Percentiles rank a stretch among this genome's conserved stretches.
Evolutionary conservation across 139 green algal genomes (phyloP).

Genomic region (Closterium sp.): DNA sequence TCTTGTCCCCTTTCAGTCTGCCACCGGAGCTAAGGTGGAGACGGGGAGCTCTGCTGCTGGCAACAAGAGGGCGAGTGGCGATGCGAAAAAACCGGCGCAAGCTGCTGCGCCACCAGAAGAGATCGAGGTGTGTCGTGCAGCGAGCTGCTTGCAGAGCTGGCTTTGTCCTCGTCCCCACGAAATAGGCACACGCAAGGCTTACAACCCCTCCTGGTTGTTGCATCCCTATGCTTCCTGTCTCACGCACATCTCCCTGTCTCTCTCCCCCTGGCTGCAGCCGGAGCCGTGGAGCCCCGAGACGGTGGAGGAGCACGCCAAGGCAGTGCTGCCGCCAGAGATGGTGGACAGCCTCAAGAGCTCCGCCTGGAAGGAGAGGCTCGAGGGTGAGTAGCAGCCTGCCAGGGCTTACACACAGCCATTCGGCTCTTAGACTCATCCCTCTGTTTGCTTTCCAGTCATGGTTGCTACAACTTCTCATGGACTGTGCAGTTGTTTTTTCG

Average conservation of each 20-base stretch:
- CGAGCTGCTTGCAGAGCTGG: not conserved
- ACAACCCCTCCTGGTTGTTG: not conserved
- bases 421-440: not conserved
- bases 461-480: not conserved
- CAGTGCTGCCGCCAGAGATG: conserved; percentile 24
- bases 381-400: conserved; percentile 58
- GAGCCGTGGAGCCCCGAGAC: not conserved
- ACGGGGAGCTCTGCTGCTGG: not conserved
- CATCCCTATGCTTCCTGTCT: not conserved
- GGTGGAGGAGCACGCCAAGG: conserved; percentile 17
- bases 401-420: not conserved
- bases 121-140: not conserved
- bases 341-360: conserved; percentile 65
- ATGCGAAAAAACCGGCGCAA: not conserved
- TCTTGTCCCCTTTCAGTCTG: not conserved
- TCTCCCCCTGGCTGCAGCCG: not conserved
- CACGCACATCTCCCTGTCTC: not conserved
- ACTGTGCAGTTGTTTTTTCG: not conserved
- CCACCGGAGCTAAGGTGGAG: not conserved
- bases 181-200: not conserved
- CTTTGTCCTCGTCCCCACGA: not conserved
- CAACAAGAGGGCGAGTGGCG: not conserved
- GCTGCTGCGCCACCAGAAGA: not conserved
- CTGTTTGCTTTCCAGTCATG: not conserved
- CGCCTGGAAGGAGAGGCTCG: conserved; percentile 87